A percentile compares a stretch with the other conserved stretches of the same genome.
phyloP scores from a whole-genome alignment of 2,329 filamentous ascomycete species.

The Diaporthe longicolla region DNA sequence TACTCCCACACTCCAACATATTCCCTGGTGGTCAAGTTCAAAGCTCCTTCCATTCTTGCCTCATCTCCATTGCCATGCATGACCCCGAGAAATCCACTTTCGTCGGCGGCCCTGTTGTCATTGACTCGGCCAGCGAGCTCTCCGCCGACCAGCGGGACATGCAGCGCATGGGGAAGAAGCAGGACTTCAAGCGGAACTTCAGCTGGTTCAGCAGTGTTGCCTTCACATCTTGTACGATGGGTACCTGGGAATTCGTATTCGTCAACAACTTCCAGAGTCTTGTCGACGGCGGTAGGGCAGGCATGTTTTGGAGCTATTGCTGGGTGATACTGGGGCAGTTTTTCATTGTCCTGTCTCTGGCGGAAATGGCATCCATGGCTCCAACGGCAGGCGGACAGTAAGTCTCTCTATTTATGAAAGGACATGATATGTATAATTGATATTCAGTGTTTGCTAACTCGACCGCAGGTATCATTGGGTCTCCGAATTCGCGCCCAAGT shows the following conservation, averaged over 20 bases:
- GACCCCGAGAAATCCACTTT: background rate
- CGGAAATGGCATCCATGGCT: constrained; percentile 26
- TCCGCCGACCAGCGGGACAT: constrained; percentile 19
- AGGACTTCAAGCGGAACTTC: constrained; percentile 29
- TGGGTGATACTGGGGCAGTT: constrained; percentile 30
- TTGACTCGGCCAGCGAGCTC: constrained; percentile 9
- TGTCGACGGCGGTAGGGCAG: constrained; percentile 23
- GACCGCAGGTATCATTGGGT: constrained; percentile 67
- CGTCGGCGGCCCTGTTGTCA: background rate
- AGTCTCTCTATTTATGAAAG: background rate
- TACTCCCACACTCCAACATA: too few species aligned
- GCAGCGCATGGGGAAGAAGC: constrained; percentile 30
- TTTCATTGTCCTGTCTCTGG: constrained; percentile 31
- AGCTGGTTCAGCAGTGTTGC: constrained; percentile 29
- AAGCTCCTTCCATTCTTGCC: too few species aligned
- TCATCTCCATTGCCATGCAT: background rate
- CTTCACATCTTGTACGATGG: constrained; percentile 14
- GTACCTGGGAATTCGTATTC: constrained; percentile 24
- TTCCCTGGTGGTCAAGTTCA: too few species aligned
- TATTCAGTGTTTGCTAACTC: constrained; percentile 4
- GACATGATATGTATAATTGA: background rate
- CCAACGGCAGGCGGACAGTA: constrained; percentile 23
- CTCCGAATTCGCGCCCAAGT: constrained; percentile 64
- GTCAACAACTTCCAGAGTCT: constrained; percentile 23
- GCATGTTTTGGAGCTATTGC: constrained; percentile 23